Evolutionary conservation across 768 basidiomycete genomes (phyloP), one percentile per base, ranked within the genome.

Genomic region (Epithele typhae): DNA sequence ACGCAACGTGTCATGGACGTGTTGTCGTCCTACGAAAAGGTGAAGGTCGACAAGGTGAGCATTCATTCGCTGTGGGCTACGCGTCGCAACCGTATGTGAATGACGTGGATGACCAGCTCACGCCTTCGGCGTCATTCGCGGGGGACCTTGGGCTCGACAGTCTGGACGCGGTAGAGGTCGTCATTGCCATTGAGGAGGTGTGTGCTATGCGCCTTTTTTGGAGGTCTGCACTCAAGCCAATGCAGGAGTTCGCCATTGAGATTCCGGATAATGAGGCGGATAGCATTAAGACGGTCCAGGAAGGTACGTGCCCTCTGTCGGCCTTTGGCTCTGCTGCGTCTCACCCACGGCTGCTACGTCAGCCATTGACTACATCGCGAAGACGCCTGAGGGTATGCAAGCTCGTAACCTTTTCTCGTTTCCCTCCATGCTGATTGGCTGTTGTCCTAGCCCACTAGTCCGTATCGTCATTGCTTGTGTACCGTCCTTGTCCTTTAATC

Each of bases 131-230:
- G 10, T 75, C 79, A 10, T 93, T 96, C 66, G 68, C 80, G 42
- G 74, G 81, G 37, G 91, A 96, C 74, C 77, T 96, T 42, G 92
- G 90, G 24, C 77, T 96, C 25, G 96, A 99, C 69, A 97, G 93
- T 59, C 72, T 99, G 64, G 96, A 99, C 66, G 80, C 93, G 17
- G 94, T 99, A 17, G 96, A 99, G 67, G 93, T 97, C 22, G 90
- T 98, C 59, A 96, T 99, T 93, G 92, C 95, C 33, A 86, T 99
- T 56, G 96, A 99, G 71, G 96, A 93, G 80, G 86, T 82, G 56
- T 37, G 63, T 46, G 14, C n/a, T 21, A 21, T 32, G 35, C 32
- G 21, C 18, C 30, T n/a, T 15, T 2, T n/a, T 3, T 36, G 7
- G 19, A 27, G 5, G 22, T 4, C 5, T 3, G 3, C 42, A 38